Conservation (phyloP, 2,329 filamentous ascomycete genomes). For the Sporothrix globosa region DNA sequence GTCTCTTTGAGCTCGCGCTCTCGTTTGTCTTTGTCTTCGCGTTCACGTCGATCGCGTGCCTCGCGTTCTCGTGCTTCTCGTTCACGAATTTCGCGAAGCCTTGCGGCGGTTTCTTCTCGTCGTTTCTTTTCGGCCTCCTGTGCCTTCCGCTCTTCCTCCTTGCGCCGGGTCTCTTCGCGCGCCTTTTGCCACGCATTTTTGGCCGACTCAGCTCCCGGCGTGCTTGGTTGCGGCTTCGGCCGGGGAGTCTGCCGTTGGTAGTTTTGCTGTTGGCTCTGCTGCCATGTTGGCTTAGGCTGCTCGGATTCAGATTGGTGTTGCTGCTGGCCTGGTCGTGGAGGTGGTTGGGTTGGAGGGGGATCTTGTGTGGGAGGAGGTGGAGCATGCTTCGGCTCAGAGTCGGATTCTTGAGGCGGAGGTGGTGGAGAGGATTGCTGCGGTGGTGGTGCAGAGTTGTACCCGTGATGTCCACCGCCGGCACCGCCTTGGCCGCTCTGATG, state of each 20-base stretch:
- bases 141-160: constrained; percentile 65
- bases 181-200: constrained; percentile 69
- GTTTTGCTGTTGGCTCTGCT: constrained; percentile 33
- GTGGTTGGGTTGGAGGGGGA: constrained; percentile 32
- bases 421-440: constrained; percentile 26
- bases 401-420: constrained; percentile 6
- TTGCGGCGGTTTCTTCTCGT: constrained; percentile 59
- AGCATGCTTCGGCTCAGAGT: constrained; percentile 11
- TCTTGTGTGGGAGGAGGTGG: constrained; percentile 17
- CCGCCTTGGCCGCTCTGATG: background rate
- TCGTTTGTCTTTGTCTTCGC: constrained; percentile 43
- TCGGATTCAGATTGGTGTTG: constrained; percentile 37
- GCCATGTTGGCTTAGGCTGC: constrained; percentile 38
- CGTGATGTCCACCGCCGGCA: constrained; percentile 36
- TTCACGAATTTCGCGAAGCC: constrained; percentile 40
- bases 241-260: constrained; percentile 35
- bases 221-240: constrained; percentile 34
- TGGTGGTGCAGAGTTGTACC: constrained; percentile 38
- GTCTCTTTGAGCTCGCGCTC: constrained; percentile 40
- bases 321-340: constrained; percentile 3
- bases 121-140: constrained; percentile 64
- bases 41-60: constrained; percentile 36
- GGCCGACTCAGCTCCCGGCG: constrained; percentile 43
- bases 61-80: constrained; percentile 46
- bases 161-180: constrained; percentile 65